phyloP scores from a whole-genome alignment of 2,329 filamentous ascomycete species.

The Clarireedia hainanense region DNA sequence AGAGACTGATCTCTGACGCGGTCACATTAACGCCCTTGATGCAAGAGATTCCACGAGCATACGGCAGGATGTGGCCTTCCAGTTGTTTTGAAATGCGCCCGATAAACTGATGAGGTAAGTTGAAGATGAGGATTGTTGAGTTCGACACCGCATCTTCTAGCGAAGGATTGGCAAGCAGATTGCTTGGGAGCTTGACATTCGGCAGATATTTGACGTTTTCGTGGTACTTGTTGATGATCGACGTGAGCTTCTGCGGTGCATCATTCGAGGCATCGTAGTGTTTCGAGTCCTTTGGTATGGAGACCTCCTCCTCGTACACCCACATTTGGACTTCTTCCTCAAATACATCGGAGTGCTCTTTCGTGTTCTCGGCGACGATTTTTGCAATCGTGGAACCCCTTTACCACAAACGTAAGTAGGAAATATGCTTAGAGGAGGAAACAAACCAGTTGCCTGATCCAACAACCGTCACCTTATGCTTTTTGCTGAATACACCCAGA shows the following conservation, averaged over 20 bases:
- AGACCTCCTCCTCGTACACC: conserved; percentile 92
- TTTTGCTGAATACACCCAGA: conserved; percentile 49
- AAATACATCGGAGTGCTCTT: conserved; percentile 69
- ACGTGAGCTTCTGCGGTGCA: conserved; percentile 78
- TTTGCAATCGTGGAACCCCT: conserved; percentile 98
- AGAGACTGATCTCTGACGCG: conserved; percentile 76
- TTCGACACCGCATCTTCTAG: conserved; percentile 72
- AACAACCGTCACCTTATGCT: conserved; percentile 88
- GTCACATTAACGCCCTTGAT: conserved; percentile 97
- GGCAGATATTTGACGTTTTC: conserved; percentile 98
- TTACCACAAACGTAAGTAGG: conserved; percentile 14
- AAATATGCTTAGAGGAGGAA: not conserved
- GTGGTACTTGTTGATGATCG: conserved; percentile 83
- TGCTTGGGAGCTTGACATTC: conserved; percentile 72
- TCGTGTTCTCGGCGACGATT: conserved; percentile 89
- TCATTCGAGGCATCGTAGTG: conserved; percentile 56
- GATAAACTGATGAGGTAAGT: conserved; percentile 95
- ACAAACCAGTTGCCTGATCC: conserved; percentile 92
- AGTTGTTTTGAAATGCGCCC: conserved; percentile 76
- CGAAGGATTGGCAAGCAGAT: conserved; percentile 78
- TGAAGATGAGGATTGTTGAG: conserved; percentile 89
- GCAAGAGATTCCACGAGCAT: conserved; percentile 87
- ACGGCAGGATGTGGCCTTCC: conserved; percentile 82
- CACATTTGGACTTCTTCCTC: conserved; percentile 94
- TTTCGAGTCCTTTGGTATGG: conserved; percentile 61